Evolutionary conservation across 805 yeast species (phyloP).

Genomic region (Zygotorulaspora florentina): DNA sequence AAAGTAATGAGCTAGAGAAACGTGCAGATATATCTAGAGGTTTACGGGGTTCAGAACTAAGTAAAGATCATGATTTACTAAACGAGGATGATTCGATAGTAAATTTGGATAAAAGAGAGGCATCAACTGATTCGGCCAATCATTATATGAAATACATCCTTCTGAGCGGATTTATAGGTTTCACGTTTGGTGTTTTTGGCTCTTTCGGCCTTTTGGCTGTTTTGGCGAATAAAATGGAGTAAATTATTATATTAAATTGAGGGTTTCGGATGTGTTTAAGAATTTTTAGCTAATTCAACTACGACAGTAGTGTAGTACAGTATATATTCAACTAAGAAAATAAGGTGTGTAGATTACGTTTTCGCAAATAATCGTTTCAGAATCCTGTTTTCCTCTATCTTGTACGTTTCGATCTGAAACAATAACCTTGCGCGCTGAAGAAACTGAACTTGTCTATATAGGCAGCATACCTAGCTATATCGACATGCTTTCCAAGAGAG

Average conservation of each 20-base stretch:
- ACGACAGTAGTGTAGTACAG: no score
- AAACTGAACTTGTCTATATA: no score
- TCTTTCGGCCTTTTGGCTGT: constrained; percentile 22
- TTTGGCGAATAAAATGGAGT: constrained; percentile 22
- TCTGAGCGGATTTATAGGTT: constrained; percentile 19
- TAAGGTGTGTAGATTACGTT: no score
- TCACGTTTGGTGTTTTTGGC: constrained; percentile 21
- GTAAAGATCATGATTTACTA: constrained; percentile 2
- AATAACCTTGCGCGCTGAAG: no score
- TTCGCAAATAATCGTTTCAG: no score
- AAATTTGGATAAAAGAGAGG: background rate
- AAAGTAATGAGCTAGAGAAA: constrained; percentile 1
- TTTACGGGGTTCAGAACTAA: background rate
- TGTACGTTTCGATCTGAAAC: no score
- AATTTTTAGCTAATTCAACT: no score
- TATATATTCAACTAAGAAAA: no score
- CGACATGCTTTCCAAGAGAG: background rate
- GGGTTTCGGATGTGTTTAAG: constrained; percentile 3
- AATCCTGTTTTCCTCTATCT: no score
- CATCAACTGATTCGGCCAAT: background rate
- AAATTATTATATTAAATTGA: constrained; percentile 1
- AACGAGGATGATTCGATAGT: constrained; percentile 1
- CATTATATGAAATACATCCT: constrained; percentile 7
- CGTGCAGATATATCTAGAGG: background rate
- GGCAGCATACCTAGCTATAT: no score